A percentile compares a stretch with the other conserved stretches of the same genome.
These are phyloP conservation scores for Agastache rugosa DNA, from an alignment of 257 asterid species.

Conservation along the genomic window DNA sequence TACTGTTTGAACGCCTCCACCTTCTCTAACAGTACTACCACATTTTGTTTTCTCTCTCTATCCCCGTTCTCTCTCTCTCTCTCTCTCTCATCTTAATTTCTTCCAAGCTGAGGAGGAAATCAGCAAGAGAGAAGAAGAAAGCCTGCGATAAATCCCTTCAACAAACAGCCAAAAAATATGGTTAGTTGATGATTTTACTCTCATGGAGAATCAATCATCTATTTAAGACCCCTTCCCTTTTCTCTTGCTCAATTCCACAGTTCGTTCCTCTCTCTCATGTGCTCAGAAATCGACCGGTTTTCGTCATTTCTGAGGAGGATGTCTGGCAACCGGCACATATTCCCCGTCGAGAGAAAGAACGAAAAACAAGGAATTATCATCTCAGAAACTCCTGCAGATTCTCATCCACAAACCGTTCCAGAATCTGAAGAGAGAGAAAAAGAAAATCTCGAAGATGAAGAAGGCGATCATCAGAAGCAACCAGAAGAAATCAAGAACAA, in stretches of 20 bases:
- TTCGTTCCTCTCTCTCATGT: constrained; percentile 38
- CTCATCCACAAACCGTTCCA: background rate
- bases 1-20: constrained; percentile 44
- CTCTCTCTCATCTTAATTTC: constrained; percentile 39
- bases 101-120: background rate
- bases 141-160: background rate
- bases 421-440: constrained; percentile 15
- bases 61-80: background rate
- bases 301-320: constrained; percentile 34
- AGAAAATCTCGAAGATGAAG: background rate
- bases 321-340: constrained; percentile 32
- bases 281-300: constrained; percentile 41
- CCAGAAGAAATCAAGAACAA: background rate
- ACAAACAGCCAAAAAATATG: constrained; percentile 10
- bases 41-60: constrained; percentile 16
- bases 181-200: constrained; percentile 33
- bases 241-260: constrained; percentile 1
- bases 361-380: constrained; percentile 1
- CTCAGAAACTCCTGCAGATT: background rate
- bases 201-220: background rate
- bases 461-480: background rate
- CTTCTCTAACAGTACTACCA: constrained; percentile 21
- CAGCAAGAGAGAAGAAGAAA: no score
- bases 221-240: constrained; percentile 20
- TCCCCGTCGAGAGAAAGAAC: background rate